Percentiles rank a stretch among this genome's conserved stretches.
Conservation (phyloP, 129 eudicot species). For the Chrysanthemum seticuspe region DNA sequence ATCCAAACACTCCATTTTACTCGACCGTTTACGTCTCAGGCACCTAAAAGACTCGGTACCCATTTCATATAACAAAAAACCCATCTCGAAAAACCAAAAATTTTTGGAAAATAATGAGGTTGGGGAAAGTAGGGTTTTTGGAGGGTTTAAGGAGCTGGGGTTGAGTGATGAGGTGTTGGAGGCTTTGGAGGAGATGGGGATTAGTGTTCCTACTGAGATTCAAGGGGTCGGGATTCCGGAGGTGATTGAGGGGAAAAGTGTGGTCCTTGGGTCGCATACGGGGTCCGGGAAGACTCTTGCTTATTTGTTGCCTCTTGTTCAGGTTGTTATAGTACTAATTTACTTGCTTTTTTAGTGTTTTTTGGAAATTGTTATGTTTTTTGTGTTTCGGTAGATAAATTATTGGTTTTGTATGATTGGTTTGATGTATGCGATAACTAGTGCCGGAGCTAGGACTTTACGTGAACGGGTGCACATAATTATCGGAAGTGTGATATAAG, state of each 20-base stretch:
- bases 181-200: conserved; percentile 77
- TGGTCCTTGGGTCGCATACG: conserved; percentile 95
- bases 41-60: conserved; percentile 68
- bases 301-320: conserved; percentile 84
- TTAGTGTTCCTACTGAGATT: conserved; percentile 87
- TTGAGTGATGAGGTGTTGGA: conserved; percentile 75
- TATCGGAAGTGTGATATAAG: no score
- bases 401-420: neutral
- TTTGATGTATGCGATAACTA: no score
- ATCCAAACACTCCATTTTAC: conserved; percentile 70
- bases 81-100: conserved; percentile 24
- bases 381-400: neutral
- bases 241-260: conserved; percentile 67
- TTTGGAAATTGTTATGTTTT: no score
- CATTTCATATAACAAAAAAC: neutral
- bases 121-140: neutral
- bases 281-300: conserved; percentile 99
- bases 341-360: neutral
- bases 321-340: conserved; percentile 38
- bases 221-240: conserved; percentile 85
- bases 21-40: conserved; percentile 69
- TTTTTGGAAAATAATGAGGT: conserved; percentile 30
- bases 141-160: conserved; percentile 70
- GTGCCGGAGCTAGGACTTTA: no score
- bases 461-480: no score